Evolutionary conservation across 2,329 filamentous ascomycete species (phyloP), one percentile per base, ranked within the genome.

Genomic region (Trichoderma breve): DNA sequence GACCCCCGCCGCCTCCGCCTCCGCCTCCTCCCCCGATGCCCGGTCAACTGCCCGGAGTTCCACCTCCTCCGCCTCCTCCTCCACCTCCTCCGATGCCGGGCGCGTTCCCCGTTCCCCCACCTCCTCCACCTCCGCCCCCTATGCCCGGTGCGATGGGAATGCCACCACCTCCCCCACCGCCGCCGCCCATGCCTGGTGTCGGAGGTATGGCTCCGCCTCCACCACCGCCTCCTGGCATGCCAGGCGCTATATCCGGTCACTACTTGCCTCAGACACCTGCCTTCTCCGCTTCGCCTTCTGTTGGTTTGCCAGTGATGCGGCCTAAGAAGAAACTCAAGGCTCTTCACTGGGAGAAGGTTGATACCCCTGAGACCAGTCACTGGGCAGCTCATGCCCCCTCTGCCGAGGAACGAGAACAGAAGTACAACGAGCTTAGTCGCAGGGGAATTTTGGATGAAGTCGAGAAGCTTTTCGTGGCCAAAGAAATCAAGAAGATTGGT

Each of bases 271-370:
- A 91, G 74, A 86, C 89, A 75, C 85, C 87, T 36, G 85, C 85
- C 71, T 87, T 88, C 73, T 83, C 84, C 24, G 79, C 86, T 15
- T 83, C 89, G 12, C 78, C 82, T 26, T 88, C 89, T 8, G 86
- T 93, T 76, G 90, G 91, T 57, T 83, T 97, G 77, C 91, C 93
- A 43, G 92, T 94, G 73, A 93, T 94, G 67, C 87, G 95, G 76
- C 94, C 96, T 26, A 98, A 98, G 89, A 98, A 97, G 90, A 99
- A 98, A 87, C 93, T 99, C 82, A 99, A 99, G 89, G 95, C 95
- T 72, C 87, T 99, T 76, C 96, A 99, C 84, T 98, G 96, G 95
- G 96, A 99, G 83, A 98, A 98, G 86, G 94, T 99, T 70, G 96
- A 99, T 82, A 89, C 93, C 68, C 93, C 94, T 26, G 90, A 96